Conservation (phyloP, 129 eudicot species). For the Scalesia atractyloides region DNA sequence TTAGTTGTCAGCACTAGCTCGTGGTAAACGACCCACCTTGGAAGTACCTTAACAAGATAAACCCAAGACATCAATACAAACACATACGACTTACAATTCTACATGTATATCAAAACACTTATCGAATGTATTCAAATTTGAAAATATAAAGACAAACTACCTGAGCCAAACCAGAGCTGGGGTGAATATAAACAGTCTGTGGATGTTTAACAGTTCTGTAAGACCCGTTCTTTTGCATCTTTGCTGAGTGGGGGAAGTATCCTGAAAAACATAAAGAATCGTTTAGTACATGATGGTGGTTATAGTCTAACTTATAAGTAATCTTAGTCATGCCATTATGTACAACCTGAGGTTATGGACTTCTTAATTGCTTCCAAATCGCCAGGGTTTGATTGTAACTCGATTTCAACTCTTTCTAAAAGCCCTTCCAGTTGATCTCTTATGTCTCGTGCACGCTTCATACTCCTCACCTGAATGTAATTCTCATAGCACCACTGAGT, state of each 20-base stretch:
- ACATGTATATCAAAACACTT: background rate
- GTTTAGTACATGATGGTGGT: background rate
- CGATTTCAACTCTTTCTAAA: conserved; percentile 91
- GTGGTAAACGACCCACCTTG: conserved; percentile 96
- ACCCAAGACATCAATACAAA: background rate
- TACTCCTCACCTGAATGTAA: conserved; percentile 95
- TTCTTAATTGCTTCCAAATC: conserved; percentile 84
- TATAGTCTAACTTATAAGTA: conserved; percentile 1
- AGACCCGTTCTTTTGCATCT: conserved; percentile 82
- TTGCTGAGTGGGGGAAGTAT: conserved; percentile 87
- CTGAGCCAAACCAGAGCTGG: conserved; percentile 96
- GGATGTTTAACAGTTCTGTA: conserved; percentile 91
- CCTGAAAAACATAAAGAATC: conserved; percentile 34
- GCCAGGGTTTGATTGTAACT: conserved; percentile 57
- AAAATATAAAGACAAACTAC: conserved; percentile 32
- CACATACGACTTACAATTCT: too few relatives aligned
- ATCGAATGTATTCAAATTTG: background rate
- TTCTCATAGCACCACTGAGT: conserved; percentile 99
- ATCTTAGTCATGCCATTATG: background rate
- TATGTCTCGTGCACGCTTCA: conserved; percentile 96
- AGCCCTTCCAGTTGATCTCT: conserved; percentile 91
- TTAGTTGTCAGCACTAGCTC: conserved; percentile 84
- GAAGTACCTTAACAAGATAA: conserved; percentile 56
- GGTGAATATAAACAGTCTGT: conserved; percentile 87
- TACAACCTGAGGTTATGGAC: conserved; percentile 72